Base-by-base conservation (phyloP, 2,329 filamentous ascomycete genomes). In the Gaeumannomyces sp. region DNA sequence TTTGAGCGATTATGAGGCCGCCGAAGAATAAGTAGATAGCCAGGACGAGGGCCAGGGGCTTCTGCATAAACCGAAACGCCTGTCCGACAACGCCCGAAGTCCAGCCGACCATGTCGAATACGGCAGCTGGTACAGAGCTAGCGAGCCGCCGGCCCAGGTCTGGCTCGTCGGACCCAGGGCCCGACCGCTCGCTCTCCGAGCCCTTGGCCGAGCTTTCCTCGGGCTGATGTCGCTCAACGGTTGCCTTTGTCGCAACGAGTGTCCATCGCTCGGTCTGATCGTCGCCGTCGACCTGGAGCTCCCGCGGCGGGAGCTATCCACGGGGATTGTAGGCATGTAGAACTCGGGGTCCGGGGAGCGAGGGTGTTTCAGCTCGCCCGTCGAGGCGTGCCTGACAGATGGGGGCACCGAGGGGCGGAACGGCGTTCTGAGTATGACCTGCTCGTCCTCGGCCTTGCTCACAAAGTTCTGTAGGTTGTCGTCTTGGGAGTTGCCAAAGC, bases 1-100 rank as follows among this genome's bases (percentile, higher is more conserved):
- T n/a, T 60, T 85, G 82, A 2, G 83, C 78, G 28, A 90, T 76
- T 56, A 88, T 83, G 61, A 85, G 73, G 27, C 83, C 78, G 61
- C 86, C 86, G 33, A 86, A 78, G 50, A 85, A 78, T 16, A 91
- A 74, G 71, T 89, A 89, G 59, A 86, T 72, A 16, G 88, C 82
- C 16, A 92, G 74, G 2, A 85, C 72, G 66, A 88, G 77, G 10
- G 85, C 86, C 29, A 92, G 76, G 0, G 90, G 82, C 59, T 84
- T 86, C 73, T 90, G 89, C 3, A 87, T 77, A 64, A 87, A 84
- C 25, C 81, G 79, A 61, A 92, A 79, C 3, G 87, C 83, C 64
- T 87, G 80, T 6, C 78, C 78, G 16, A 90, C 66, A 22, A 91
- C 78, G 35, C 84, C 84, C 2, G 84, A 67, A 3, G 78, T 65